phyloP scores from a whole-genome alignment of 306 rosid species.

The Neltuma alba region DNA sequence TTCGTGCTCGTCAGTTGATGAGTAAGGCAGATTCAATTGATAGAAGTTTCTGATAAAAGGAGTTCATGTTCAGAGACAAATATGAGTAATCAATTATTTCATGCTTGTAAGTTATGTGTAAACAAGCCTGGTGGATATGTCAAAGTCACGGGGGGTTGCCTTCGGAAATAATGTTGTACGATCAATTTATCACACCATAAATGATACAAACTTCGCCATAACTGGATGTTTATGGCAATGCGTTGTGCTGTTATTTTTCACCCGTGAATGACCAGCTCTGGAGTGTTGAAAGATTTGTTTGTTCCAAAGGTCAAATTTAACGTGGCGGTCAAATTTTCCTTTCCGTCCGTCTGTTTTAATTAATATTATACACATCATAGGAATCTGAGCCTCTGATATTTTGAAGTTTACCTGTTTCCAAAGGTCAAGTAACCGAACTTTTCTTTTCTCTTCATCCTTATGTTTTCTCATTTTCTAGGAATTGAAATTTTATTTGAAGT shows the following conservation, averaged over 20 bases:
- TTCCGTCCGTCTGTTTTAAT: not conserved
- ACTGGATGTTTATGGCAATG: not conserved
- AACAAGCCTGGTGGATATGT: slow-evolving; percentile 25
- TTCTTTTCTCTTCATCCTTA: not conserved
- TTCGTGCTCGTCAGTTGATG: not conserved
- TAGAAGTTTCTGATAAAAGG: slow-evolving; percentile 16
- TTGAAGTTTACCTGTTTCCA: not conserved
- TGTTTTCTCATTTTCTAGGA: not conserved
- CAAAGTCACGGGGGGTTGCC: slow-evolving; percentile 1
- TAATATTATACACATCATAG: not conserved
- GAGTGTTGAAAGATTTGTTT: not conserved
- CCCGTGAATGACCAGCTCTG: slow-evolving; percentile 2
- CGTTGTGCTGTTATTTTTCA: not conserved
- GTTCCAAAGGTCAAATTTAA: not conserved
- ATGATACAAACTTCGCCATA: slow-evolving; percentile 3
- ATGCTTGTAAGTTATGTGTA: slow-evolving; percentile 5
- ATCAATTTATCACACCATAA: slow-evolving; percentile 11
- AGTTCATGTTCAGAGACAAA: slow-evolving; percentile 14
- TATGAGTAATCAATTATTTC: slow-evolving; percentile 23
- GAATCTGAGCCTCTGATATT: not conserved
- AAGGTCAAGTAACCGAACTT: not conserved
- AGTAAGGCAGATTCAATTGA: slow-evolving; percentile 16
- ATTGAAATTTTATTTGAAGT: not conserved
- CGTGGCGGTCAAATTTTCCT: not conserved
- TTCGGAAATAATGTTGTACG: slow-evolving; percentile 33